Evolutionary conservation across 1,139 yeast genomes (phyloP), one percentile per base, ranked within the genome.

Genomic region (Zygosaccharomyces sapae): DNA sequence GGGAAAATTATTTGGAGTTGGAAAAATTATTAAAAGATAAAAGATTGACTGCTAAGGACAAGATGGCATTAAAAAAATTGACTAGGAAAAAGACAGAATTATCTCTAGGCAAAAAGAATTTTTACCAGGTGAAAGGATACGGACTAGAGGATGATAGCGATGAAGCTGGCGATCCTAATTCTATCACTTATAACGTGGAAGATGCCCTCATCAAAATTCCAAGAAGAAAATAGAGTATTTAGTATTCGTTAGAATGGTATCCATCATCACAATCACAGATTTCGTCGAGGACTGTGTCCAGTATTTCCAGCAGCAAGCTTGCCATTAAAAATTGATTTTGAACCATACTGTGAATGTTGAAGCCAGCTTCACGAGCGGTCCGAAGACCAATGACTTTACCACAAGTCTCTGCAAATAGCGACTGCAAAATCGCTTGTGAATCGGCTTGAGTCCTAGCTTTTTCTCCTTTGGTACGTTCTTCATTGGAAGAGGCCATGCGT

Each of bases 261-360:
- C 10, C 13, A 25, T 12, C 27, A 13, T 31, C 20, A 38, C 31
- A 8, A 10, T 33, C 35, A 41, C 48, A 38, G 16, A 55, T 16
- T 33, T 56, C 60, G 27, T 53, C 53, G 25, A 48, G 41, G n/a
- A 51, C 8, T 34, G 54, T 73, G 49, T 83, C 87, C 22, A 86
- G 59, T 2, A 86, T 48, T 46, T 78, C 76, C 52, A 81, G 75
- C 0, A 83, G 59, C 46, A 89, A 65, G 58, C 84, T 87, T 34
- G 80, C 75, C 61, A 86, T 85, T 50, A 89, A 68, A 30, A 74
- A 73, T 48, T 83, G 86, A 59, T 87, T 86, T 61, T 90, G 97
- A 7, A 86, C 57, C 79, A 84, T 75, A 12, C 75, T 77, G 63
- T 85, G 85, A 1, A 86, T 40, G 42, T 77, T 71, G 6, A 69